Evolutionary conservation across 805 yeast species (phyloP).

Genomic region (Candida incommunis): DNA sequence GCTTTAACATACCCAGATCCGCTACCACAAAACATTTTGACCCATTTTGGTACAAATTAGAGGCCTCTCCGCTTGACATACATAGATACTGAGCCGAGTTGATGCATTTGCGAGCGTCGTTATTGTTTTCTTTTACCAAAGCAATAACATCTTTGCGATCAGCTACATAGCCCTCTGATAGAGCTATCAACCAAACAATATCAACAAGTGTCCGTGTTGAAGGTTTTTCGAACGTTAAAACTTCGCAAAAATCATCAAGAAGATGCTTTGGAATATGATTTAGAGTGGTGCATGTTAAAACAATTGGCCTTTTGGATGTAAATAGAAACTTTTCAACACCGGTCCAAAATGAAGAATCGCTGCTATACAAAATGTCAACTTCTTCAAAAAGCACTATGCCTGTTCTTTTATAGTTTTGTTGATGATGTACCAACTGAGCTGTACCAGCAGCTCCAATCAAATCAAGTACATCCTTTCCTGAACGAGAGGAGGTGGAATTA

Average conservation of each 20-base stretch:
- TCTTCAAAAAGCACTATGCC: conserved; percentile 62
- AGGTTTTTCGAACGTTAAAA: background rate
- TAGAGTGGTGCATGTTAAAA: background rate
- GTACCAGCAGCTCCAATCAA: conserved; percentile 64
- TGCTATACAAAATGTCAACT: conserved; percentile 61
- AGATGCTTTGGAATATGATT: background rate
- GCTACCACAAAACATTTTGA: background rate
- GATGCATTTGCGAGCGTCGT: background rate
- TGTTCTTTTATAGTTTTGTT: conserved; percentile 20
- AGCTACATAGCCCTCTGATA: background rate
- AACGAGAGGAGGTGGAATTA: conserved; percentile 58
- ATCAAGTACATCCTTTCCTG: conserved; percentile 51
- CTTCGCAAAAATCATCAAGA: background rate
- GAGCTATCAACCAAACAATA: background rate
- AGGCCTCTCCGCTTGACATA: background rate
- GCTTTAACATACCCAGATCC: background rate
- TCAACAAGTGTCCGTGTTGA: background rate
- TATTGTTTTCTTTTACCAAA: background rate
- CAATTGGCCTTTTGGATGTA: conserved; percentile 34
- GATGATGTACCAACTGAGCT: conserved; percentile 49
- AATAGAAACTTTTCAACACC: conserved; percentile 46
- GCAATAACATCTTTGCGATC: background rate
- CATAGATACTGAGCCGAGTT: background rate
- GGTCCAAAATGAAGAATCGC: conserved; percentile 67
- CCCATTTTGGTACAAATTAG: background rate